Evolutionary conservation across 495 filamentous ascomycete species (phyloP).

Genomic region (Aspergillus mulundensis): DNA sequence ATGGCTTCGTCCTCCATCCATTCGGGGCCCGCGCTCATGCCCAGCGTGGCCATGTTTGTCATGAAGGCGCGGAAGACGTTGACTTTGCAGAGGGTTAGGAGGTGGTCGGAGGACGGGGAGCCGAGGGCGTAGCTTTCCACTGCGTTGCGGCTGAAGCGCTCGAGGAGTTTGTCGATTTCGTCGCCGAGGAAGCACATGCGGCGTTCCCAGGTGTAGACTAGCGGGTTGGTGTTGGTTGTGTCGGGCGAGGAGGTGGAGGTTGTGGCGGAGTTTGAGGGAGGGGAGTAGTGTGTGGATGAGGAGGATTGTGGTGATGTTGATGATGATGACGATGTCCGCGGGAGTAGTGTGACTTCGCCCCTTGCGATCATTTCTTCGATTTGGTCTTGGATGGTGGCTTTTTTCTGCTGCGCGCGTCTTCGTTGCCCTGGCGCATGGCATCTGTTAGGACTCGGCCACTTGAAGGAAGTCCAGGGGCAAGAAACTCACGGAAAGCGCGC

Average conservation of each 20-base stretch:
- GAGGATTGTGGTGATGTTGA: not conserved
- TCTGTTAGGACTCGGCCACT: not conserved
- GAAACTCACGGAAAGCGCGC: conserved; percentile 33
- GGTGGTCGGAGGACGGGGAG: conserved; percentile 34
- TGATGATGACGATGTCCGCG: not conserved
- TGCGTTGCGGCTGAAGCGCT: conserved; percentile 25
- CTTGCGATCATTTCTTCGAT: conserved; percentile 6
- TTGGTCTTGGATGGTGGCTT: not conserved
- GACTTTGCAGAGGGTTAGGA: conserved; percentile 38
- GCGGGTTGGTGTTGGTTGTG: not conserved
- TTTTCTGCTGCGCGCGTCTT: conserved; percentile 12
- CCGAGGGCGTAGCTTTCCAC: conserved; percentile 29
- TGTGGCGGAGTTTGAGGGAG: not conserved
- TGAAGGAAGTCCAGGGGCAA: not conserved
- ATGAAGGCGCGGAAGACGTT: conserved; percentile 42
- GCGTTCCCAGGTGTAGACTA: not conserved
- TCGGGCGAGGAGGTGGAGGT: not conserved
- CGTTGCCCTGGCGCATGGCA: conserved; percentile 15
- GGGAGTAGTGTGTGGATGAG: not conserved
- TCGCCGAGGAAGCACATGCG: conserved; percentile 1
- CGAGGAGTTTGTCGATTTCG: conserved; percentile 13
- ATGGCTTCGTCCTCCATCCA: conserved; percentile 32
- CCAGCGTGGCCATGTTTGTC: conserved; percentile 20
- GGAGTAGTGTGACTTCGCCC: conserved; percentile 6
- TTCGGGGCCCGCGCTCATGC: conserved; percentile 16